These are phyloP conservation scores for Picochlorum sp. DNA, from an alignment of 139 green algal species.

Conservation along the genomic window DNA sequence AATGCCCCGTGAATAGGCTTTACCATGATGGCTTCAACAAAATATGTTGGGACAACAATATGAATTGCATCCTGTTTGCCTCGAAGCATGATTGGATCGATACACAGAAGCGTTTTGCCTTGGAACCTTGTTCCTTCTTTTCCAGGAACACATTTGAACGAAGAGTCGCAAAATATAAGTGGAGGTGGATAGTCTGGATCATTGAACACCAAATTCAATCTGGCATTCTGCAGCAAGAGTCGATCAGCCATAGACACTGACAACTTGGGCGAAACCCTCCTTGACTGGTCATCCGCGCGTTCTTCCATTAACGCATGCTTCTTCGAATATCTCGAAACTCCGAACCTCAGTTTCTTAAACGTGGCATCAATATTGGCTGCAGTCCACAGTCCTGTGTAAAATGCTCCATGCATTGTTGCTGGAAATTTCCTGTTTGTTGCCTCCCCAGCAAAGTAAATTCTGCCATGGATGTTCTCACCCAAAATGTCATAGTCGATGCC, in stretches of 20 bases:
- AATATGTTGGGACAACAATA: too few relatives aligned
- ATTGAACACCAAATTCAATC: not conserved
- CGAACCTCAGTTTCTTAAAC: not conserved
- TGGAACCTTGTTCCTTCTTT: not conserved
- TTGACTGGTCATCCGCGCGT: too few relatives aligned
- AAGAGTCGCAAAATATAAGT: not conserved
- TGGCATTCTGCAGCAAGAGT: not conserved
- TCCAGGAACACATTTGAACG: not conserved
- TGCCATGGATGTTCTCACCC: conserved; percentile 44
- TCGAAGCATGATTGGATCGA: too few relatives aligned
- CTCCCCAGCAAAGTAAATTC: conserved; percentile 82
- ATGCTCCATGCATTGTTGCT: conserved; percentile 97
- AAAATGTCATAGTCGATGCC: conserved; percentile 79
- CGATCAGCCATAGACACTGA: not conserved
- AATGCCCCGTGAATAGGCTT: too few relatives aligned
- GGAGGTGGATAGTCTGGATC: not conserved
- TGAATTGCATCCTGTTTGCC: too few relatives aligned
- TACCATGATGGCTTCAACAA: too few relatives aligned
- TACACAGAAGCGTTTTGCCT: not conserved
- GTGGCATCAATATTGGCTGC: not conserved
- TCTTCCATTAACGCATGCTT: too few relatives aligned
- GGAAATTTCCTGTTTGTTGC: conserved; percentile 81
- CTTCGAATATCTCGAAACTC: too few relatives aligned
- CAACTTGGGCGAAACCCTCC: too few relatives aligned
- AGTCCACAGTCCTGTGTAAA: conserved; percentile 41